Base-by-base conservation (phyloP, 2,329 filamentous ascomycete genomes). In the Penicillium sp. region DNA sequence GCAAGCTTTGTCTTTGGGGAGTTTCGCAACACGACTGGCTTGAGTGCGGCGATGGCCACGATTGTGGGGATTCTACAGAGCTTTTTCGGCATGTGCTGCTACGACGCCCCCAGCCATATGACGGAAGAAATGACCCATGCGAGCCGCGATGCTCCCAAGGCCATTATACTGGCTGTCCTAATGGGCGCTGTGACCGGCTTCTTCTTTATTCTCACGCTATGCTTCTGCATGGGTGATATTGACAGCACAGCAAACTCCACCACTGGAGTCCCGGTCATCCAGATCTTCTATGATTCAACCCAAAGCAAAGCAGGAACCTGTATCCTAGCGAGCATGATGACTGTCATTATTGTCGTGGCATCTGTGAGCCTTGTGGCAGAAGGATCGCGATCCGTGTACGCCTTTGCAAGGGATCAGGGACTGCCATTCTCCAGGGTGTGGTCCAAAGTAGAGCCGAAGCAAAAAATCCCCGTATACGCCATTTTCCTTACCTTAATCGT, bases 1-100 rank as follows among this genome's bases (percentile, higher is more conserved):
- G 74, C 82, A 3, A 74, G 73, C 24, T 84, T 84, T 59, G 83
- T 85, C 10, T 85, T 84, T 63, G 63, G 65, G 19, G 77, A 81
- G n/a, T 84, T 84, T 55, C 78, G 82, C 55, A 84, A 84, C 56
- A 75, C 77, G 44, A 82, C 81, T 0, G 83, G 83, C 2, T 83
- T 82, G 63, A 75, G 74, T 10, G 67, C 73, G 9, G 71, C 76
- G 0, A 84, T 83, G 68, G 75, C 79, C 3, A 78, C 79, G 0
- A 78, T 84, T 21, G 68, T 84, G 21, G 82, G 82, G 1, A 76
- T 84, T 11, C 66, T 85, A 1, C 81, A 84, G 59, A 76, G 77
- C 45, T 78, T 78, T 0, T 84, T 83, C 55, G 81, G 80, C 27
- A 82, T 83, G 81, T 82, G 80, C 49, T 69, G 69, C 61, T 75